Evolutionary conservation across 345 rosid genomes (phyloP).

Genomic region (Durio zibethinus): DNA sequence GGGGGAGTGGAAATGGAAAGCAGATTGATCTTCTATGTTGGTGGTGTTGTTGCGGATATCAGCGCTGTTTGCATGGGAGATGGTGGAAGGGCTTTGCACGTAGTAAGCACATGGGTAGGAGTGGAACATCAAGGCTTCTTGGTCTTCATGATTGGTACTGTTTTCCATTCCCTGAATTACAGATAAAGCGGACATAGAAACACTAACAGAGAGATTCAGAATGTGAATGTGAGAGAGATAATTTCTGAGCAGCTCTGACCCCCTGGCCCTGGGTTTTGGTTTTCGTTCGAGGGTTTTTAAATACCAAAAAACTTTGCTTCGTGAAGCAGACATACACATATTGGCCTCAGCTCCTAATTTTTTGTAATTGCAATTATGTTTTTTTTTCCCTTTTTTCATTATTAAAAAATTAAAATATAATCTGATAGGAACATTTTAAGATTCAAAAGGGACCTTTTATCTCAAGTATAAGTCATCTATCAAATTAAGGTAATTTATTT

Average conservation of each 20-base stretch:
- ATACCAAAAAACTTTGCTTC: not conserved
- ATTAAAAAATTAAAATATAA: not conserved
- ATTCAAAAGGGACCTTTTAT: too few species aligned
- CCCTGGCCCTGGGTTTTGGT: not conserved
- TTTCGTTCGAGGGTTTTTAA: not conserved
- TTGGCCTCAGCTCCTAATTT: not conserved
- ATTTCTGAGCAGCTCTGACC: not conserved
- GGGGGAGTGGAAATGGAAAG: conserved; percentile 34
- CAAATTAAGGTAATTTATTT: too few species aligned
- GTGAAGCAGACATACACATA: not conserved
- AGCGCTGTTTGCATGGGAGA: conserved; percentile 50
- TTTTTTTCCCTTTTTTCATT: not conserved
- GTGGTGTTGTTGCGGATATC: conserved; percentile 17
- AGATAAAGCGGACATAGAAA: not conserved
- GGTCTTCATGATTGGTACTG: conserved; percentile 41
- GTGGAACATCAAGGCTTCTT: conserved; percentile 35
- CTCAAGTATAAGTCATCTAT: too few species aligned
- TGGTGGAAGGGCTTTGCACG: conserved; percentile 75
- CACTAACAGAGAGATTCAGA: too few species aligned
- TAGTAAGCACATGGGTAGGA: conserved; percentile 50
- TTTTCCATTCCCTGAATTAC: conserved; percentile 21
- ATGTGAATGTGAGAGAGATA: not conserved
- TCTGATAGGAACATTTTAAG: too few species aligned
- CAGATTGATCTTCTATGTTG: conserved; percentile 22
- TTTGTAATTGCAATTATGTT: not conserved